Evolutionary conservation across 2,329 filamentous ascomycete species (phyloP), one percentile per base, ranked within the genome.

Genomic region (Metarhizium rileyi): DNA sequence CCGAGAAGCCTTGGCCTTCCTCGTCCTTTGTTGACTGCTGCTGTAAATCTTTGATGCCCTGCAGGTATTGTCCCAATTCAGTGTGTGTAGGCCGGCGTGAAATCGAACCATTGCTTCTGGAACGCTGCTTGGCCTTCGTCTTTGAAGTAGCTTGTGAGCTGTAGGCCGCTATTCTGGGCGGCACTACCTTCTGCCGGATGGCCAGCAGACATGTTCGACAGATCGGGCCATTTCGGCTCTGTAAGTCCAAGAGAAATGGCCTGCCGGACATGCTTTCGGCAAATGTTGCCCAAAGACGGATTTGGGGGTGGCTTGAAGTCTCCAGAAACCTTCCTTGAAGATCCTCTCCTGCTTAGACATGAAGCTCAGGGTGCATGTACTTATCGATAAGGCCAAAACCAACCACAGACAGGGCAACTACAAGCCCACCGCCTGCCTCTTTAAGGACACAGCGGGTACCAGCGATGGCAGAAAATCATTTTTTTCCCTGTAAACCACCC

Each of bases 131-230:
- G 43, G 50, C 53, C 49, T 50, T 59, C 55, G 51, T 50, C 27
- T 43, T 47, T 42, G 54, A 55, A 14, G 50, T 57, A 12, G 61
- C 58, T 35, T 60, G 57, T 2, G 63, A 63, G 54, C 66, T 68
- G 54, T 66, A 69, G 28, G 62, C 47, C 18, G 65, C 60, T 35
- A 57, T 53, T 59, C 62, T 61, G 50, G 56, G 51, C 33, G 54
- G 59, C 33, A 60, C 22, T 50, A 58, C 58, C 42, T 56, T 57
- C 20, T 58, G 63, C 43, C 60, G 59, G 33, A 68, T 56, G 43
- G 56, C 55, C 23, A 60, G 52, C 38, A 66, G 59, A 55, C 69
- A 71, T 41, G 67, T 63, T 33, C 63, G 66, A 50, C 69, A 71
- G 44, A 71, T 61, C 8, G 61, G 59, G 35, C 62, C 59, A 49